phyloP scores from a whole-genome alignment of 1,139 yeast species.

The Diutina neorugosa region DNA sequence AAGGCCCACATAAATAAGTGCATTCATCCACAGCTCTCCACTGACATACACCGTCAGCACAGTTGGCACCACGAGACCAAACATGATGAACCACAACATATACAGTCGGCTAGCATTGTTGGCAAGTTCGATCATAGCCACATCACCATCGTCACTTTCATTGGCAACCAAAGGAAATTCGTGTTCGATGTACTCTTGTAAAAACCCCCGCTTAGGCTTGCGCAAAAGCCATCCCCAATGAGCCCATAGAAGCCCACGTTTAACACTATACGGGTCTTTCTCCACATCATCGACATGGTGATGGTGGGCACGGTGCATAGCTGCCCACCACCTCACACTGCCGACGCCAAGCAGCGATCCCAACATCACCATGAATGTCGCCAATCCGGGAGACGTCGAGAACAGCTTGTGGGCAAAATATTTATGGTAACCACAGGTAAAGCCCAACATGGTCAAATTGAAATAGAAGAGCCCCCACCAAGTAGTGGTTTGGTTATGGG shows the following conservation, averaged over 20 bases:
- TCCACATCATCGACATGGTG: slow-evolving; percentile 53
- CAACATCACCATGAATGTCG: slow-evolving; percentile 14
- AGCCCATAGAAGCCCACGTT: slow-evolving; percentile 45
- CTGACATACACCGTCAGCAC: slow-evolving; percentile 26
- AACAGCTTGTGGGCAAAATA: slow-evolving; percentile 55
- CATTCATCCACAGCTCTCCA: slow-evolving; percentile 37
- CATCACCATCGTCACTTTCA: slow-evolving; percentile 12
- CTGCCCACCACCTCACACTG: slow-evolving; percentile 49
- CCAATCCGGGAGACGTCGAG: slow-evolving; percentile 11
- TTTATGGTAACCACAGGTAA: slow-evolving; percentile 52
- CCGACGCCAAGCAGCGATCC: slow-evolving; percentile 57
- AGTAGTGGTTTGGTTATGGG: slow-evolving; percentile 16
- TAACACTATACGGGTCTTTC: slow-evolving; percentile 52
- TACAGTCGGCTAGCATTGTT: slow-evolving; percentile 50
- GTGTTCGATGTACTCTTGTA: slow-evolving; percentile 24
- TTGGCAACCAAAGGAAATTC: slow-evolving; percentile 23
- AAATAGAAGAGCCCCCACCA: slow-evolving; percentile 26
- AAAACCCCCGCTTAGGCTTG: slow-evolving; percentile 33
- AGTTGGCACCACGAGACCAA: slow-evolving; percentile 40
- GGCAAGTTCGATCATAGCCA: slow-evolving; percentile 20
- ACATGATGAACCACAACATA: slow-evolving; percentile 26
- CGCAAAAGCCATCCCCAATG: slow-evolving; percentile 56
- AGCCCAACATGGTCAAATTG: slow-evolving; percentile 26
- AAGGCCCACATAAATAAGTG: slow-evolving; percentile 52
- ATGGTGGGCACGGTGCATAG: slow-evolving; percentile 61